These are phyloP conservation scores for Neonectria hederae DNA, from an alignment of 2,329 filamentous ascomycete species.

Conservation along the genomic window DNA sequence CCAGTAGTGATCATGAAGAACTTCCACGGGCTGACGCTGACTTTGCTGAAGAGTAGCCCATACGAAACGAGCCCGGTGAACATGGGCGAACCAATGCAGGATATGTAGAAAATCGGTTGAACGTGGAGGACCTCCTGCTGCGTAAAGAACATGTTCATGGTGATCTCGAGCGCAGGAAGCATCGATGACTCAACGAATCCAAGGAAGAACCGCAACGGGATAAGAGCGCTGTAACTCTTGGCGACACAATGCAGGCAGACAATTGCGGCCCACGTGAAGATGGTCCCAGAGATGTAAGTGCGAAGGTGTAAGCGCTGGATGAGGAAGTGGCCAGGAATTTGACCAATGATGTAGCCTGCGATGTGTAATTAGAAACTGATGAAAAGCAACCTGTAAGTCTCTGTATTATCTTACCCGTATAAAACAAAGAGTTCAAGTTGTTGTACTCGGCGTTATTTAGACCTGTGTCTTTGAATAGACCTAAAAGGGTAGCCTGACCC, in stretches of 20 bases:
- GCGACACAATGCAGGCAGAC: slow-evolving; percentile 23
- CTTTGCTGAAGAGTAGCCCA: slow-evolving; percentile 25
- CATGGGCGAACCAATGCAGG: slow-evolving; percentile 30
- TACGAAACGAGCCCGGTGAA: slow-evolving; percentile 29
- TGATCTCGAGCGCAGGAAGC: slow-evolving; percentile 25
- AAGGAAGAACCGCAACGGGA: slow-evolving; percentile 25
- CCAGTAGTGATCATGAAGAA: slow-evolving; percentile 32
- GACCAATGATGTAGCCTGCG: slow-evolving; percentile 22
- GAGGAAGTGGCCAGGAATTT: slow-evolving; percentile 21
- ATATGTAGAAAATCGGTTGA: slow-evolving; percentile 28
- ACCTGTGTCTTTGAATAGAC: slow-evolving; percentile 19
- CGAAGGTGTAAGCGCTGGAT: slow-evolving; percentile 22
- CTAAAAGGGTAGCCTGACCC: slow-evolving; percentile 19
- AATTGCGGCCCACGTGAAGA: slow-evolving; percentile 22
- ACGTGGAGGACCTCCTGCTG: slow-evolving; percentile 25
- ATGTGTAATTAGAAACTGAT: background rate
- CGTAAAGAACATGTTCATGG: slow-evolving; percentile 28
- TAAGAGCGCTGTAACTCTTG: slow-evolving; percentile 21
- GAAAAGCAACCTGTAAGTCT: no score
- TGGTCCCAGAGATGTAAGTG: slow-evolving; percentile 19
- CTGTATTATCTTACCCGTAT: slow-evolving; percentile 2
- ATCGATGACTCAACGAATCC: slow-evolving; percentile 22
- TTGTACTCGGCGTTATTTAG: slow-evolving; percentile 23
- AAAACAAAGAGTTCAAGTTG: slow-evolving; percentile 23
- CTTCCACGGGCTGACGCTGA: slow-evolving; percentile 26